Conservation (phyloP, 2,329 filamentous ascomycete genomes). For the Purpureocillium lavendulum region DNA sequence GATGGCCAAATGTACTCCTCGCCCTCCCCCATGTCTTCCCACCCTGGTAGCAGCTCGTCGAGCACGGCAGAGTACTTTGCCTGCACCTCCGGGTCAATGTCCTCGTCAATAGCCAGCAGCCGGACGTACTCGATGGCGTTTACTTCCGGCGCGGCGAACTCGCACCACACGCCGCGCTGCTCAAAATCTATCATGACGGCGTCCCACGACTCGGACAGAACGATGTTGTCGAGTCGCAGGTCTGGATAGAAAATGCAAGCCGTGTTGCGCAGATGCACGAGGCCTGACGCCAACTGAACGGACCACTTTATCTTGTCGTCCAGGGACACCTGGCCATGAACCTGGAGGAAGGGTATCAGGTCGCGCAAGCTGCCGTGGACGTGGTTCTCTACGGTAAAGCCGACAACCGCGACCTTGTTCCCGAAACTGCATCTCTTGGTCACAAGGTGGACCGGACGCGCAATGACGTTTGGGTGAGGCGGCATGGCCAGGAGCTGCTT, state of each 20-base stretch:
- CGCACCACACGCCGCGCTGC: constrained; percentile 54
- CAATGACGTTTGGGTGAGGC: constrained; percentile 44
- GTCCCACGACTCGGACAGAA: constrained; percentile 38
- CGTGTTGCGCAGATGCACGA: constrained; percentile 39
- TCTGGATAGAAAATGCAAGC: constrained; percentile 47
- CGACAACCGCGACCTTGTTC: constrained; percentile 44
- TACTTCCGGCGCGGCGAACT: constrained; percentile 52
- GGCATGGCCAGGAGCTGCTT: constrained; percentile 43
- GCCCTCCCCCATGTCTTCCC: constrained; percentile 28
- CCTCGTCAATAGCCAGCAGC: constrained; percentile 42
- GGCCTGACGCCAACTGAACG: constrained; percentile 40
- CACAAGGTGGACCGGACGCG: constrained; percentile 42
- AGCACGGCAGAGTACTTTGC: constrained; percentile 33
- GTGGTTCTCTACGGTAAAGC: constrained; percentile 49
- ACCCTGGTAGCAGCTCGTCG: constrained; percentile 35
- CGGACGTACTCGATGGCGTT: constrained; percentile 50
- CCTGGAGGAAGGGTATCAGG: constrained; percentile 40
- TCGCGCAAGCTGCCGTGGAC: constrained; percentile 46
- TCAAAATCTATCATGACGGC: constrained; percentile 54
- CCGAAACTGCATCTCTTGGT: constrained; percentile 49
- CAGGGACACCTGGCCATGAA: constrained; percentile 33
- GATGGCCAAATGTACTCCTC: constrained; percentile 40
- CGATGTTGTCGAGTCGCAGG: constrained; percentile 51
- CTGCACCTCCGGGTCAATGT: constrained; percentile 29
- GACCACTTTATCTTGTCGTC: constrained; percentile 44